Conservation (phyloP, 2,329 filamentous ascomycete species). For the Alternaria rosae region DNA sequence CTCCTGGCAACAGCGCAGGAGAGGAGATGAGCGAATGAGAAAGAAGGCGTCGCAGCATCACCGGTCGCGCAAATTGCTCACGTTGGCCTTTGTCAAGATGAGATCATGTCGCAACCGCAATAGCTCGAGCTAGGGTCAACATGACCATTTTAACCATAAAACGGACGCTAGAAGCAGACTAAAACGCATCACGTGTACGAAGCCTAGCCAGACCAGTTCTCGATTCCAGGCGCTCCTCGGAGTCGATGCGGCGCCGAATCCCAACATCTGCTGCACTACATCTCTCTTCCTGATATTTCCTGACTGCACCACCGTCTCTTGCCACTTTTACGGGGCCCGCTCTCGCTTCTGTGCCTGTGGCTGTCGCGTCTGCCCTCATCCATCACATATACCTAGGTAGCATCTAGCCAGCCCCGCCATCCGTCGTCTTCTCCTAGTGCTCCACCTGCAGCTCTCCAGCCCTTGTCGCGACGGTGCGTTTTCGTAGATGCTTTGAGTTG, state of each 20-base stretch:
- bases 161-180: conserved; percentile 7
- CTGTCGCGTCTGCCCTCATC: conserved; percentile 5
- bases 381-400: conserved; percentile 12
- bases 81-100: conserved; percentile 21
- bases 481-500: conserved; percentile 30
- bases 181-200: conserved; percentile 12
- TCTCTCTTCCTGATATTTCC: conserved; percentile 11
- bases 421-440: conserved; percentile 15
- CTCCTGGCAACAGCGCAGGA: background rate
- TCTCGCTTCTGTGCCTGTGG: conserved; percentile 13
- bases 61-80: background rate
- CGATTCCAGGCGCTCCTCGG: conserved; percentile 16
- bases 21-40: background rate
- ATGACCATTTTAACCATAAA: conserved; percentile 15
- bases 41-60: conserved; percentile 3
- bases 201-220: conserved; percentile 8
- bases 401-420: conserved; percentile 25
- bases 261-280: conserved; percentile 28
- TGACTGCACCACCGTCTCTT: conserved; percentile 20
- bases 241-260: conserved; percentile 15
- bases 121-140: conserved; percentile 17
- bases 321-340: conserved; percentile 22
- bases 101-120: conserved; percentile 13
- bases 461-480: conserved; percentile 27
- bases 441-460: conserved; percentile 13